Conservation (phyloP, 345 rosid species). For the Raphanus sativus region DNA sequence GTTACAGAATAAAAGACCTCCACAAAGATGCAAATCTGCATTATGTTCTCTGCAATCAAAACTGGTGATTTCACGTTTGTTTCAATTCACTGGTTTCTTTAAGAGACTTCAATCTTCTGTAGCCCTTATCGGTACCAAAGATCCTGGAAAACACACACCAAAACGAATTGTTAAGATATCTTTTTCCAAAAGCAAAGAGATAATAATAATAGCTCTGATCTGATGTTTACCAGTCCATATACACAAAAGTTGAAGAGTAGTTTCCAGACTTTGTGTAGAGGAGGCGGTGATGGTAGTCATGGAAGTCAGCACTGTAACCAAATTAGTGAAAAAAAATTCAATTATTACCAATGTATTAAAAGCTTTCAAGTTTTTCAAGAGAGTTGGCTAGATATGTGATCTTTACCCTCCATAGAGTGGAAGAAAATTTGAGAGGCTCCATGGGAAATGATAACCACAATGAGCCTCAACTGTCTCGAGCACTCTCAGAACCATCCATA, state of each 20-base stretch:
- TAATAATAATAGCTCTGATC: constrained; percentile 9
- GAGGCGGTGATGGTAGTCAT: constrained; percentile 97
- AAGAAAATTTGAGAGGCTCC: constrained; percentile 92
- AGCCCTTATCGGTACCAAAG: constrained; percentile 93
- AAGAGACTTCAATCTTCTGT: constrained; percentile 78
- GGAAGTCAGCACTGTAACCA: constrained; percentile 83
- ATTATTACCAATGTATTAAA: neutral
- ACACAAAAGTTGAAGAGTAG: constrained; percentile 88
- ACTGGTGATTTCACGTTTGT: constrained; percentile 27
- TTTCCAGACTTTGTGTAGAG: constrained; percentile 98
- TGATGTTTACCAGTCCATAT: constrained; percentile 90
- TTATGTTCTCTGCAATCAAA: constrained; percentile 21
- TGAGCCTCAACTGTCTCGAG: constrained; percentile 99
- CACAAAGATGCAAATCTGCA: neutral
- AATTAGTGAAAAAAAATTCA: neutral
- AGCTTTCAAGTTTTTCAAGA: neutral
- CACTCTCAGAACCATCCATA: constrained; percentile 96
- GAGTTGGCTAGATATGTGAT: constrained; percentile 2
- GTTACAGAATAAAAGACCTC: too few species aligned
- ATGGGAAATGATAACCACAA: constrained; percentile 98
- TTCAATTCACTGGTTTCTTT: constrained; percentile 38
- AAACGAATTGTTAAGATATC: neutral
- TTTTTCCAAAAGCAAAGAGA: neutral
- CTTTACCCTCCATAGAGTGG: constrained; percentile 97
- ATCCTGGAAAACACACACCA: constrained; percentile 51